Evolutionary conservation across 164 flowering plant species (phyloP).

Genomic region (Stephania japonica): DNA sequence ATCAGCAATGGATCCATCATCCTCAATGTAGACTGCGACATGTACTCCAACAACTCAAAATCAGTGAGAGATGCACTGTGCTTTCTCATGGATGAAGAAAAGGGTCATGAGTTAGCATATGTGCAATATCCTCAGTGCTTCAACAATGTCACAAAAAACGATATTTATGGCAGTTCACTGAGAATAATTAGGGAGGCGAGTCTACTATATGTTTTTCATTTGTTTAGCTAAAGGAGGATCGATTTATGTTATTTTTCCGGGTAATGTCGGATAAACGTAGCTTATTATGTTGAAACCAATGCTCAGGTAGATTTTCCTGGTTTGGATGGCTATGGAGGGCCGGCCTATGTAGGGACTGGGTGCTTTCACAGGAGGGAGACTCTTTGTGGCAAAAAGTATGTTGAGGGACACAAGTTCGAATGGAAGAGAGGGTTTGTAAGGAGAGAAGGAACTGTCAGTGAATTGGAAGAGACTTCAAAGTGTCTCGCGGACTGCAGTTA

Average conservation of each 20-base stretch:
- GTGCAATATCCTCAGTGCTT: conserved; percentile 69
- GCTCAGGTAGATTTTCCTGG: conserved; percentile 57
- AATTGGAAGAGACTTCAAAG: conserved; percentile 38
- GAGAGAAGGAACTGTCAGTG: conserved; percentile 17
- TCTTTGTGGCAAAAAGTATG: conserved; percentile 39
- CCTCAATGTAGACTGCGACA: conserved; percentile 75
- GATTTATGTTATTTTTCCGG: neutral
- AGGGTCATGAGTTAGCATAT: conserved; percentile 46
- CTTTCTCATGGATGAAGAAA: conserved; percentile 66
- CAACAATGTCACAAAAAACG: conserved; percentile 47
- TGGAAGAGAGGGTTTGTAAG: conserved; percentile 12
- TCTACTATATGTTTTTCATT: neutral
- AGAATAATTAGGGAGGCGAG: neutral
- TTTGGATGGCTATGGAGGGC: conserved; percentile 21
- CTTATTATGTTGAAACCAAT: neutral
- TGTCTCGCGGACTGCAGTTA: conserved; percentile 42
- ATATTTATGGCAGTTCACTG: conserved; percentile 37
- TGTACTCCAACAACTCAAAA: conserved; percentile 58
- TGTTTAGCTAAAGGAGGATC: neutral
- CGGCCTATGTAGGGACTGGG: conserved; percentile 57
- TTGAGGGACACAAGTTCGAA: conserved; percentile 4
- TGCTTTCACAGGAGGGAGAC: conserved; percentile 66
- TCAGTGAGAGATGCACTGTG: conserved; percentile 58
- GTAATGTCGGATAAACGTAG: neutral
- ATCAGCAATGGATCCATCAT: conserved; percentile 57